Evolutionary conservation across 2,329 filamentous ascomycete species (phyloP).

Genomic region (Emmonsiellopsis sp.): DNA sequence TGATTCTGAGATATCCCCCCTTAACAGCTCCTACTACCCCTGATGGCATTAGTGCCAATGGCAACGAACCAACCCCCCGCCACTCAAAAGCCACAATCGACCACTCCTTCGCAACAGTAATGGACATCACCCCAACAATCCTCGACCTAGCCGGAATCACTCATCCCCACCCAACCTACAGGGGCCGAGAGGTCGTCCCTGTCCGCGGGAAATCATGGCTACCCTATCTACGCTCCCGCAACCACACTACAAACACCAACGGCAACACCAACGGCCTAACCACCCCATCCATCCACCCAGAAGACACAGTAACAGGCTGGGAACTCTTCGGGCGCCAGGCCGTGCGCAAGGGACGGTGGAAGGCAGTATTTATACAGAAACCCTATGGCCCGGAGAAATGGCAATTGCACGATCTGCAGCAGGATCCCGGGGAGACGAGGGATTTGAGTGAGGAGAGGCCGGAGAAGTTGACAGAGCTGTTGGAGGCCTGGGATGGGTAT

Average conservation of each 20-base stretch:
- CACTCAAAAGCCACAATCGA: constrained; percentile 32
- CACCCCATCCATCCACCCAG: constrained; percentile 33
- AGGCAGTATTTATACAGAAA: constrained; percentile 48
- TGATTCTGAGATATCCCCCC: constrained; percentile 37
- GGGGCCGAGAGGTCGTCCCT: constrained; percentile 40
- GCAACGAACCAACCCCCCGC: constrained; percentile 11
- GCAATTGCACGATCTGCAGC: constrained; percentile 47
- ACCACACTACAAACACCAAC: constrained; percentile 15
- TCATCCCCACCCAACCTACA: constrained; percentile 46
- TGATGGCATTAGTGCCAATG: not conserved
- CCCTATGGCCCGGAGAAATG: constrained; percentile 47
- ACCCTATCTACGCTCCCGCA: constrained; percentile 30
- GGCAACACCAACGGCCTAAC: not conserved
- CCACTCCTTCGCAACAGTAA: constrained; percentile 44
- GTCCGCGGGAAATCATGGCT: constrained; percentile 44
- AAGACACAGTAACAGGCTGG: constrained; percentile 48
- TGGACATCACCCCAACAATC: constrained; percentile 42
- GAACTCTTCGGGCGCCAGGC: constrained; percentile 47
- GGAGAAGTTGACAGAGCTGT: constrained; percentile 38
- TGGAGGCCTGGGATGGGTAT: constrained; percentile 49
- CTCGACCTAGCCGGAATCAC: constrained; percentile 31
- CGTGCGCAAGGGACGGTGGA: constrained; percentile 47
- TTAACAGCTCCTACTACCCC: constrained; percentile 2
- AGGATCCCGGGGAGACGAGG: constrained; percentile 44
- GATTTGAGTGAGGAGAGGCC: constrained; percentile 34